phyloP scores from a whole-genome alignment of 1,139 yeast genomes.

The Wickerhamomyces sp. region DNA sequence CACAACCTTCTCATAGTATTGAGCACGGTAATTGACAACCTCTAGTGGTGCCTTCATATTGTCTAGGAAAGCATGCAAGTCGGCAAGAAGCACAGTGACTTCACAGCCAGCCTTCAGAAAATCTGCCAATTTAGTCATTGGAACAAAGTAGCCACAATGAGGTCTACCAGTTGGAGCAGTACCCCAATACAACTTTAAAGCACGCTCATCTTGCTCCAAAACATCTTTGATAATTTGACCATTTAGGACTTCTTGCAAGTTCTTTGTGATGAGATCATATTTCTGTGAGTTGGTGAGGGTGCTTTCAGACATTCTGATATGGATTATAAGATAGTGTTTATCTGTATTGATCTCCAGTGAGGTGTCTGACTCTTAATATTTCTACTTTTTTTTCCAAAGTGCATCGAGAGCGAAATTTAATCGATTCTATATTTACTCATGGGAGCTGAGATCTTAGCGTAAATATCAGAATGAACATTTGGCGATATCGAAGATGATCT shows the following conservation, averaged over 20 bases:
- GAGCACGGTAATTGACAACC: constrained; percentile 81
- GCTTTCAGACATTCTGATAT: constrained; percentile 11
- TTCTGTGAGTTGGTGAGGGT: constrained; percentile 52
- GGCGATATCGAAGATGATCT: too few relatives aligned
- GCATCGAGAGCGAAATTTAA: too few relatives aligned
- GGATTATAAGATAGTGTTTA: too few relatives aligned
- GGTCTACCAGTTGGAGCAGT: constrained; percentile 96
- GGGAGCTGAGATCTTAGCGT: not conserved
- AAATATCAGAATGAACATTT: not conserved
- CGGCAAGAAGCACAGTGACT: constrained; percentile 91
- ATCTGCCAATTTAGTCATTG: constrained; percentile 95
- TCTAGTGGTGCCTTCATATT: constrained; percentile 98
- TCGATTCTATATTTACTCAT: too few relatives aligned
- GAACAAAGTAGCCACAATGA: constrained; percentile 97
- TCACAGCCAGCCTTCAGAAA: constrained; percentile 95
- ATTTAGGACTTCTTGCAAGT: constrained; percentile 88
- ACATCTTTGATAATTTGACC: constrained; percentile 83
- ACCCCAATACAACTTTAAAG: constrained; percentile 92
- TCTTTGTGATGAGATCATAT: constrained; percentile 73
- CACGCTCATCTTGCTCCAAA: constrained; percentile 74
- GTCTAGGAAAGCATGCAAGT: constrained; percentile 93
- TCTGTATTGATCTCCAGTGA: too few relatives aligned
- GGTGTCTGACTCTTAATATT: too few relatives aligned
- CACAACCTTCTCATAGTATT: constrained; percentile 78
- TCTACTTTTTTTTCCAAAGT: too few relatives aligned